Conservation (phyloP, 1,139 yeast genomes). For the Geotrichum cucujoidarum region DNA sequence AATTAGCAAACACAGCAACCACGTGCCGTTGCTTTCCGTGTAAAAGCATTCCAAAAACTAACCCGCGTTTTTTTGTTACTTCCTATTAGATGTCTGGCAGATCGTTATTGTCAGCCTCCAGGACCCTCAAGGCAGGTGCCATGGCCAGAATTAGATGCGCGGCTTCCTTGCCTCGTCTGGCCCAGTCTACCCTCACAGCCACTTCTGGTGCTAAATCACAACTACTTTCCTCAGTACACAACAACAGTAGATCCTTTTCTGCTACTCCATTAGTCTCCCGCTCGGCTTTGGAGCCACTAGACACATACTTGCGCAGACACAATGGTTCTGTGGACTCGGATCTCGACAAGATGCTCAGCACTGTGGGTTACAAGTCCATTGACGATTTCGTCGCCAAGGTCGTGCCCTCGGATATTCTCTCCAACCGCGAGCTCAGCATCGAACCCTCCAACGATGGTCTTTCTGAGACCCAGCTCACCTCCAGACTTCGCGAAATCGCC, state of each 20-base stretch:
- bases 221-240: too few species aligned
- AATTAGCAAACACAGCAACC: too few species aligned
- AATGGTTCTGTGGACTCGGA: constrained; percentile 75
- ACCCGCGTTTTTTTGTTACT: neutral
- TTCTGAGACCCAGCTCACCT: constrained; percentile 76
- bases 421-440: constrained; percentile 59
- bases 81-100: constrained; percentile 2
- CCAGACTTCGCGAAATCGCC: constrained; percentile 64
- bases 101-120: constrained; percentile 7
- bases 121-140: neutral
- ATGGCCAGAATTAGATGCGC: constrained; percentile 3
- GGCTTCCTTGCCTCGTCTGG: too few species aligned
- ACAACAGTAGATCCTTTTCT: neutral
- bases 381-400: constrained; percentile 67
- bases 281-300: constrained; percentile 43
- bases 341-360: constrained; percentile 57
- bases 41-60: too few species aligned
- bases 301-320: constrained; percentile 86
- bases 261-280: neutral
- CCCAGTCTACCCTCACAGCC: neutral
- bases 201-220: too few species aligned
- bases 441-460: constrained; percentile 62
- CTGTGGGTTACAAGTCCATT: constrained; percentile 62
- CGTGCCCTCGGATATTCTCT: constrained; percentile 71
- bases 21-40: too few species aligned